Percentiles rank a stretch among this genome's conserved stretches.
Evolutionary conservation across 106 monocot genomes (phyloP).

Genomic region (Platanthera guangdongensis): DNA sequence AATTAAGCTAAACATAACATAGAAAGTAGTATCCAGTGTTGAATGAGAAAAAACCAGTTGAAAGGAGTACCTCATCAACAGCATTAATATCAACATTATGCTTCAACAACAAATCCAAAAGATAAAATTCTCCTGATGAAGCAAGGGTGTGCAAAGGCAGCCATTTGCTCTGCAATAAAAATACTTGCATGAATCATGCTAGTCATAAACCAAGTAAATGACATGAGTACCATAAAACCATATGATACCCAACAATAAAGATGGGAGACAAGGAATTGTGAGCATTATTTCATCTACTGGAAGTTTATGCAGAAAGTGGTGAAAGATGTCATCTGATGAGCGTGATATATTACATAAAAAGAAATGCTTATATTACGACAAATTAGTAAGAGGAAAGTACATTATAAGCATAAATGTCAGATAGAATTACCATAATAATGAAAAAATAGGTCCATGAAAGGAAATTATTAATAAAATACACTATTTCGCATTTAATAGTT

Average conservation of each 20-base stretch:
- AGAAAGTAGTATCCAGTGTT: background rate
- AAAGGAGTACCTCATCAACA: conserved; percentile 51
- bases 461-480: background rate
- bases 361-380: background rate
- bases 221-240: background rate
- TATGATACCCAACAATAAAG: background rate
- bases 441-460: background rate
- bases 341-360: background rate
- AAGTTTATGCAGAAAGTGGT: background rate
- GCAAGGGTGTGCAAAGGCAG: conserved; percentile 77
- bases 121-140: conserved; percentile 88
- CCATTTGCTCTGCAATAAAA: conserved; percentile 77
- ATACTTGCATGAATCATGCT: conserved; percentile 6
- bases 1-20: background rate
- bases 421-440: background rate
- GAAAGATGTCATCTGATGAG: background rate
- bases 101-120: conserved; percentile 68
- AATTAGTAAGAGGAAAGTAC: background rate
- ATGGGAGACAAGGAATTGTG: background rate
- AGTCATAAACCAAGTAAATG: background rate
- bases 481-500: background rate
- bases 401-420: background rate
- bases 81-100: conserved; percentile 86
- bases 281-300: background rate
- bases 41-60: background rate